Evolutionary conservation across 1,284 basidiomycete genomes (phyloP), one percentile per base, ranked within the genome.

Genomic region (Rhodotorula glutinis): DNA sequence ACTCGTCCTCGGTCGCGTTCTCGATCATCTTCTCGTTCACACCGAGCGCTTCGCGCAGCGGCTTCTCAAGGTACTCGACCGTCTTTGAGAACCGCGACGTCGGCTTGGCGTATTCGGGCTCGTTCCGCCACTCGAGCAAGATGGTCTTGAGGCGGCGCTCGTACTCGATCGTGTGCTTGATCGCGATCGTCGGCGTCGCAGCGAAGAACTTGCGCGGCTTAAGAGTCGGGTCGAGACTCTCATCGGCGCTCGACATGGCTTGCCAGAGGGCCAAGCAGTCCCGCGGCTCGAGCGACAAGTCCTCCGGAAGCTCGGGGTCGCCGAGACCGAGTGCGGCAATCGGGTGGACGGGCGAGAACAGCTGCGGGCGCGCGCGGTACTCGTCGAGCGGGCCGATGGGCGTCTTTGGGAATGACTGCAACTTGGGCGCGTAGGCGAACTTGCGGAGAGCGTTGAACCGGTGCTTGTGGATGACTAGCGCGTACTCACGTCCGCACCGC

Each of bases 381-480:
- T 73, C 71, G 63, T 73, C 63, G 57, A 73, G 63, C 19, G 69
- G 65, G 30, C 67, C 63, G 55, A 73, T 67, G 21, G 56, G 46
- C 62, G 71, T 71, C 60, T 67, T 62, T 3, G 70, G 72, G 57
- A 66, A 68, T 23, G 33, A 21, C 9, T 23, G 23, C 30, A 68
- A 38, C 17, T 59, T 27, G 2, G 73, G 78, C 63, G 82, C 76
- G 70, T 87, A 89, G 59, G 80, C 81, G 74, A 83, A 86, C 75
- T 88, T 89, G 57, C 87, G 83, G 1, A 89, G 80, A 72, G 88
- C 87, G 2, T 87, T 88, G 75, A 88, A 89, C 7, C 87, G 84
- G 75, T 87, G 83, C 2, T 82, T 83, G 75, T 88, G 85, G 62
- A 84, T 77, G 41, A 89, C 82, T 74, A 86, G 84, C 3, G 79